Conservation (phyloP, 371 early-diverging fungal species). For the Mortierella sp. region DNA sequence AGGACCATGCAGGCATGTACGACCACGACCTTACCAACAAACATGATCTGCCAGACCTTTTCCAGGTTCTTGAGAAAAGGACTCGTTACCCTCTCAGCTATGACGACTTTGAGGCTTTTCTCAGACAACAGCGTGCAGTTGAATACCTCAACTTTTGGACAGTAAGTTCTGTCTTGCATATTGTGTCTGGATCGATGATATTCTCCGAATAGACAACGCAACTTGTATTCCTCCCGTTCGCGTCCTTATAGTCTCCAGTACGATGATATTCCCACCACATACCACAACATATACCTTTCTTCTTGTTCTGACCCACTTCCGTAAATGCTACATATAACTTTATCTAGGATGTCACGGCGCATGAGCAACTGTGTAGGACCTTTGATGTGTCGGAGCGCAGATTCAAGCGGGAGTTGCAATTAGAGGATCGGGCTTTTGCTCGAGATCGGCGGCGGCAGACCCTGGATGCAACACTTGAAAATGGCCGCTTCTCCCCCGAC, state of each 20-base stretch:
- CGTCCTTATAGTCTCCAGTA: too few species aligned
- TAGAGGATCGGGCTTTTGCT: conserved; percentile 47
- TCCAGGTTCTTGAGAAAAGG: conserved; percentile 37
- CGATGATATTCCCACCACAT: too few species aligned
- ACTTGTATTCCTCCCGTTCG: too few species aligned
- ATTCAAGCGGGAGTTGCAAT: conserved; percentile 41
- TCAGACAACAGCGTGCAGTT: conserved; percentile 39
- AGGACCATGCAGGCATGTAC: not conserved
- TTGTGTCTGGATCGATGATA: not conserved
- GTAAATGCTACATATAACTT: not conserved
- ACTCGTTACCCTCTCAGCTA: conserved; percentile 41
- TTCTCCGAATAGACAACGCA: not conserved
- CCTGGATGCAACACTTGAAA: not conserved
- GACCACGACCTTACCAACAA: not conserved
- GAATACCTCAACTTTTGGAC: conserved; percentile 58
- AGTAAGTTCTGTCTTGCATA: conserved; percentile 20
- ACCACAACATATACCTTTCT: not conserved
- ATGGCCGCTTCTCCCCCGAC: not conserved
- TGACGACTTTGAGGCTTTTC: conserved; percentile 55
- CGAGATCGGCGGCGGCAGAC: conserved; percentile 30
- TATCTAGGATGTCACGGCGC: conserved; percentile 48
- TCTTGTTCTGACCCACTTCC: not conserved
- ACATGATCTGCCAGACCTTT: conserved; percentile 17
- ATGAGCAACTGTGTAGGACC: conserved; percentile 55
- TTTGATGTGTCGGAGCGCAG: conserved; percentile 51